A percentile compares a stretch with the other conserved stretches of the same genome.
These are phyloP conservation scores for Corrigiola litoralis DNA, from an alignment of 179 eudicot species.

Conservation along the genomic window DNA sequence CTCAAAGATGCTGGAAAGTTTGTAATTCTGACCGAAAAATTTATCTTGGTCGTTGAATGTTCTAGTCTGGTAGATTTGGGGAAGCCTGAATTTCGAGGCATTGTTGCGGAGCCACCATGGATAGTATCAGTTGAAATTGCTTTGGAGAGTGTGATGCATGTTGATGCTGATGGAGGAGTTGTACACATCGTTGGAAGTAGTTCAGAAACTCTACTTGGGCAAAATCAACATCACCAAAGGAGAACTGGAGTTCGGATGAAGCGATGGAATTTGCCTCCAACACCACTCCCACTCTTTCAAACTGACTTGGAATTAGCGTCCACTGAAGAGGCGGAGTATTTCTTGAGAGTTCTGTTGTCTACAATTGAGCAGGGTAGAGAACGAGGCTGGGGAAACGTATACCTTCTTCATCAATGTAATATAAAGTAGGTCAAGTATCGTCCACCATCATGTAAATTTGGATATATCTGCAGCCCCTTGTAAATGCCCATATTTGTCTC, in stretches of 20 bases:
- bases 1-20: conserved; percentile 60
- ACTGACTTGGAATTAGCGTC: conserved; percentile 57
- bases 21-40: conserved; percentile 55
- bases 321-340: conserved; percentile 60
- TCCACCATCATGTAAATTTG: background rate
- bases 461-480: background rate
- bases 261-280: conserved; percentile 40
- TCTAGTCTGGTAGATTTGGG: conserved; percentile 55
- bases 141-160: conserved; percentile 74
- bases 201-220: conserved; percentile 49
- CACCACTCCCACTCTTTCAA: conserved; percentile 66
- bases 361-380: conserved; percentile 69
- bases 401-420: conserved; percentile 72
- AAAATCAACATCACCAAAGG: conserved; percentile 41
- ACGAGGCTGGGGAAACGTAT: conserved; percentile 66
- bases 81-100: conserved; percentile 60
- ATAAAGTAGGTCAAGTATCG: conserved; percentile 25
- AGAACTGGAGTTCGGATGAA: conserved; percentile 31
- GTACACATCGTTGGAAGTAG: conserved; percentile 87
- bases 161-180: conserved; percentile 44
- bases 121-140: conserved; percentile 55
- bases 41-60: conserved; percentile 59
- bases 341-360: conserved; percentile 49
- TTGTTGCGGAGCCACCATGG: conserved; percentile 76
- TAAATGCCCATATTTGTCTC: background rate